These are phyloP conservation scores for Alternaria angustiovoidea DNA, from an alignment of 2,329 filamentous ascomycete genomes.

Conservation along the genomic window DNA sequence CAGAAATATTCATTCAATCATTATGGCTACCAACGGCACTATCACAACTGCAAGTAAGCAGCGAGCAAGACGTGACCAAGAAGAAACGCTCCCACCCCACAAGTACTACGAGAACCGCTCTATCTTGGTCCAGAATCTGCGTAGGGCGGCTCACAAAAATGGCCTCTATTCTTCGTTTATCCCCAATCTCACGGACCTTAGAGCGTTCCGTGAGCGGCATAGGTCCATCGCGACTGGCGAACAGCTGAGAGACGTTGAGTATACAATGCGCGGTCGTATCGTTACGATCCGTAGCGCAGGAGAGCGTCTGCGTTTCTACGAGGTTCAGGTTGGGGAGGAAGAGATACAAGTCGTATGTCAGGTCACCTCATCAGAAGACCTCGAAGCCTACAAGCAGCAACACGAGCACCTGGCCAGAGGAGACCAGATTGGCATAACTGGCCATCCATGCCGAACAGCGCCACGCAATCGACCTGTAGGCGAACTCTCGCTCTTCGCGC, in stretches of 20 bases:
- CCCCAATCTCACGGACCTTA: neutral
- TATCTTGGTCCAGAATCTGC: too few species aligned
- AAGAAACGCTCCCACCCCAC: too few species aligned
- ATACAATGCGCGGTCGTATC: neutral
- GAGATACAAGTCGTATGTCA: neutral
- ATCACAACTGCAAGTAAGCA: too few species aligned
- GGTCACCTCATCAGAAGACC: neutral
- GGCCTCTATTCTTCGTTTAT: neutral
- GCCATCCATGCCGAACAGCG: conserved; percentile 83
- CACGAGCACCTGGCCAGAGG: neutral
- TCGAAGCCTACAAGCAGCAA: conserved; percentile 1
- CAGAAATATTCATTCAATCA: neutral
- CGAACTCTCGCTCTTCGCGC: conserved; percentile 92
- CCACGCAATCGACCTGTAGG: conserved; percentile 90
- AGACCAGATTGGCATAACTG: conserved; percentile 73
- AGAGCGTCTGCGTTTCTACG: neutral
- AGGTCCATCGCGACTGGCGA: neutral
- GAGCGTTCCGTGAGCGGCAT: neutral
- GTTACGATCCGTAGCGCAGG: neutral
- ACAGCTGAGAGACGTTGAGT: neutral
- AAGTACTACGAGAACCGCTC: too few species aligned
- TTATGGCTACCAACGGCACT: neutral
- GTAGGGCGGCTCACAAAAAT: too few species aligned
- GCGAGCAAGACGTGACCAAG: too few species aligned
- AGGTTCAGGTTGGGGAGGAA: neutral